Percentiles rank a stretch among this genome's conserved stretches.
Evolutionary conservation across 345 rosid genomes (phyloP).

Genomic region (Salix koriyanagi): DNA sequence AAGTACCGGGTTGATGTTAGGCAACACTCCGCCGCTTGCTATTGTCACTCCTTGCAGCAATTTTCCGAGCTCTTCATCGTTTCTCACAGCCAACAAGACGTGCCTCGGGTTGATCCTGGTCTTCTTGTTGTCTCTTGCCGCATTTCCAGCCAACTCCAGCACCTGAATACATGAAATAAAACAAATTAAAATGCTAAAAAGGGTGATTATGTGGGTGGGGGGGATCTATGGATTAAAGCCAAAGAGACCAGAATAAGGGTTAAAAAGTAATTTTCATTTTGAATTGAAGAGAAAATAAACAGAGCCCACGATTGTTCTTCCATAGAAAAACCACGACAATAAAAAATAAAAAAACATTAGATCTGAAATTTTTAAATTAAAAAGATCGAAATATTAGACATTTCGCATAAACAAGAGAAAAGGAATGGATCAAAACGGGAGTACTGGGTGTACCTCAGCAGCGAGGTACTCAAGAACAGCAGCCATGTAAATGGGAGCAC

Average conservation of each 20-base stretch:
- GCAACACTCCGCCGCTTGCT: conserved; percentile 19
- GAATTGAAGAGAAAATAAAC: no score
- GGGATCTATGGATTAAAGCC: no score
- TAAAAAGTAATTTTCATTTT: no score
- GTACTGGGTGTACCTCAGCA: conserved; percentile 12
- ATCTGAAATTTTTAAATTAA: not conserved
- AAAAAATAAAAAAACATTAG: not conserved
- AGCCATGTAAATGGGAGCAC: conserved; percentile 19
- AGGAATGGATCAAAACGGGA: not conserved
- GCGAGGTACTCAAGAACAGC: conserved; percentile 28
- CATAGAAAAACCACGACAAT: no score
- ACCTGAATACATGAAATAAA: not conserved
- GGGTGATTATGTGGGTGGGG: no score
- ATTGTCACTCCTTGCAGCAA: conserved; percentile 23
- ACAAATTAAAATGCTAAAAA: no score
- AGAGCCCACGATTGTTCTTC: no score
- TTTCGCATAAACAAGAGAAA: not conserved
- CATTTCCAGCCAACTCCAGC: conserved; percentile 26
- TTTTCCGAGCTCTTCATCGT: conserved; percentile 26
- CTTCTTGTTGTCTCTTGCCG: conserved; percentile 28
- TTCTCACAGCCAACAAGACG: conserved; percentile 18
- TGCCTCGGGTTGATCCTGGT: conserved; percentile 26
- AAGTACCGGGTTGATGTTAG: conserved; percentile 20
- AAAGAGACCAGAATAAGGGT: no score
- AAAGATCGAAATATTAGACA: not conserved